Evolutionary conservation across 805 yeast genomes (phyloP).

Genomic region (Suhomyces pyralidae): DNA sequence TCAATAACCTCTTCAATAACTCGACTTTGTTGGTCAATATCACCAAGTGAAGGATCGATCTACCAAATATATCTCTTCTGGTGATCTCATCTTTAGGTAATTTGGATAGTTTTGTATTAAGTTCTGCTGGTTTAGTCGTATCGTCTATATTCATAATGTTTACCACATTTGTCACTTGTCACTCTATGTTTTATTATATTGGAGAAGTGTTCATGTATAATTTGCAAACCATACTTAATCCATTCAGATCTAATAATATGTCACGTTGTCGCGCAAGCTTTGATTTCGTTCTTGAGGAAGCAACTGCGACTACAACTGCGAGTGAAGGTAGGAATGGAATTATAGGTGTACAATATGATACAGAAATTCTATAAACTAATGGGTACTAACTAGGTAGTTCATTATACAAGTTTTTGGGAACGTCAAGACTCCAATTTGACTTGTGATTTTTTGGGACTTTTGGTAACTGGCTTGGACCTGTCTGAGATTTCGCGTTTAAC

Average conservation of each 20-base stretch:
- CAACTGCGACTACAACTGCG: neutral
- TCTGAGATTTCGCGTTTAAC: neutral
- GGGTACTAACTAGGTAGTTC: neutral
- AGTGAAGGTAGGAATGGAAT: neutral
- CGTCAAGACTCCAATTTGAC: neutral
- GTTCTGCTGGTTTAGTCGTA: neutral
- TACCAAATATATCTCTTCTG: slow-evolving; percentile 67
- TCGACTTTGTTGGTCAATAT: slow-evolving; percentile 50
- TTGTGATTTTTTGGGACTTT: slow-evolving; percentile 2
- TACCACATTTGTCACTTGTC: slow-evolving; percentile 3
- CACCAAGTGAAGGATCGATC: slow-evolving; percentile 58
- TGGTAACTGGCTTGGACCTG: neutral
- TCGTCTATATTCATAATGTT: neutral
- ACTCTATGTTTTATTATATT: neutral
- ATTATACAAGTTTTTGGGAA: neutral
- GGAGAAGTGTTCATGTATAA: neutral
- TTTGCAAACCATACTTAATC: neutral
- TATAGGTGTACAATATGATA: neutral
- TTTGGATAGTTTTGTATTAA: slow-evolving; percentile 5
- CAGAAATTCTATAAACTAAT: neutral
- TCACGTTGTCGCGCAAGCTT: neutral
- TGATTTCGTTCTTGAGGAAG: neutral
- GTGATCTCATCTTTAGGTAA: slow-evolving; percentile 38
- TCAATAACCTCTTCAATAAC: slow-evolving; percentile 44
- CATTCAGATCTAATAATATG: neutral